Conservation (phyloP, 2,329 filamentous ascomycete species). For the Venturiaceae sp. region DNA sequence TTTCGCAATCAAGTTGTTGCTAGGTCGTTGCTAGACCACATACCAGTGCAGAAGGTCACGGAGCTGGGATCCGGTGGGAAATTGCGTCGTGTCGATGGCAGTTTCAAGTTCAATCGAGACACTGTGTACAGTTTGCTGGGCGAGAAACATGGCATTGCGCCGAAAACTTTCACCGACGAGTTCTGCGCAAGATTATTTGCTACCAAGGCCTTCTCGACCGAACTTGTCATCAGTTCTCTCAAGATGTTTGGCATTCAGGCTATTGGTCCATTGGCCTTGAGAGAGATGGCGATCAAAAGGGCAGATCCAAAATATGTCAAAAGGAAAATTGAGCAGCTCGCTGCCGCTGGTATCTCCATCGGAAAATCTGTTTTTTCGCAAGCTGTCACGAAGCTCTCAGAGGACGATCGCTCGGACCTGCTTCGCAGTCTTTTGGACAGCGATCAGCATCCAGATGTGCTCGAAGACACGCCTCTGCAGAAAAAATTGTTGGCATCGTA, state of each 20-base stretch:
- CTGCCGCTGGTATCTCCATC: conserved; percentile 52
- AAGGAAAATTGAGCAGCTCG: conserved; percentile 50
- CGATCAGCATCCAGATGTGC: conserved; percentile 56
- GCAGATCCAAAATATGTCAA: conserved; percentile 45
- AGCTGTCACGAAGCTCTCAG: conserved; percentile 55
- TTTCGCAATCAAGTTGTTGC: background rate
- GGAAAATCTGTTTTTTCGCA: conserved; percentile 54
- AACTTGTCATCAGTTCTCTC: conserved; percentile 61
- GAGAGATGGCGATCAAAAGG: conserved; percentile 64
- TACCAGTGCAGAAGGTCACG: background rate
- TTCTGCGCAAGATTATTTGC: conserved; percentile 78
- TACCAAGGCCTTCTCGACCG: conserved; percentile 60
- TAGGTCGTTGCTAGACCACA: background rate
- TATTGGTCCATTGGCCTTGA: conserved; percentile 67
- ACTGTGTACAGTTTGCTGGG: conserved; percentile 26
- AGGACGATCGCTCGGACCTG: conserved; percentile 41
- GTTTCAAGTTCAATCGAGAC: background rate
- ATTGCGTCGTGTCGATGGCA: background rate
- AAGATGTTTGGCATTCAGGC: conserved; percentile 59
- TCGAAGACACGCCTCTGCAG: conserved; percentile 47
- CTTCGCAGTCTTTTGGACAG: conserved; percentile 44
- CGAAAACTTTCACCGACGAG: conserved; percentile 48
- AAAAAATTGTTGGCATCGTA: conserved; percentile 43
- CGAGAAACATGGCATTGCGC: conserved; percentile 30
- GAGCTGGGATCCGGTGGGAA: background rate